Conservation (phyloP, 352 stramenopile species). For the Globisporangium cystogenes region DNA sequence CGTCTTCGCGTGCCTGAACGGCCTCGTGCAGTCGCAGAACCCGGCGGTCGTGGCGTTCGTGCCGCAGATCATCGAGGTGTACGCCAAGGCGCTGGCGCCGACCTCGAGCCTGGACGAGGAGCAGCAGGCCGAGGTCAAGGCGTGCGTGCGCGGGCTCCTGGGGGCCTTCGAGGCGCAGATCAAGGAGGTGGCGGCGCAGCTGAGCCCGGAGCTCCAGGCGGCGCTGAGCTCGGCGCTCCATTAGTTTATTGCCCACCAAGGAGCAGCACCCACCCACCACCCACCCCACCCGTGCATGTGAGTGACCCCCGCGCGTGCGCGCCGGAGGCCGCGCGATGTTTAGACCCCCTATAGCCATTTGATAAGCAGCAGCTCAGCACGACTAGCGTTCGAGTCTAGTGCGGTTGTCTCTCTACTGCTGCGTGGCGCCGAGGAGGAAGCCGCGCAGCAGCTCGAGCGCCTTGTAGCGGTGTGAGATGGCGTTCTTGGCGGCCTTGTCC, state of each 20-base stretch:
- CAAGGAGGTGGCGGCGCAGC: constrained; percentile 67
- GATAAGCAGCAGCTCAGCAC: not conserved
- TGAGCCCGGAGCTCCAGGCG: constrained; percentile 67
- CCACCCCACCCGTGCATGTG: not conserved
- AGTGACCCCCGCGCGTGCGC: too few relatives aligned
- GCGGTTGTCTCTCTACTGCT: not conserved
- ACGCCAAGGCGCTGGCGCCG: constrained; percentile 62
- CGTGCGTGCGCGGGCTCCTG: constrained; percentile 58
- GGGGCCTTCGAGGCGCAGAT: constrained; percentile 72
- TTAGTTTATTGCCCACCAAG: constrained; percentile 27
- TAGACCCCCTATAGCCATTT: not conserved
- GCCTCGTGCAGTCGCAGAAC: constrained; percentile 91
- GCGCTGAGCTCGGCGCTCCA: constrained; percentile 52
- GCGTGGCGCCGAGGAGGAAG: constrained; percentile 19
- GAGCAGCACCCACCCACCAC: too few relatives aligned
- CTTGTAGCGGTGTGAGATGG: constrained; percentile 88
- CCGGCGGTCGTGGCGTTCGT: constrained; percentile 61
- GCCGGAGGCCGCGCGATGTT: too few relatives aligned
- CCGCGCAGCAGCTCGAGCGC: constrained; percentile 60
- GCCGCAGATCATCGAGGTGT: constrained; percentile 74
- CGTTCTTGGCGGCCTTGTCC: constrained; percentile 88
- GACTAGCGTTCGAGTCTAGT: not conserved
- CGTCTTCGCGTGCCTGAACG: constrained; percentile 93
- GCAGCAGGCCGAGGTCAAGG: constrained; percentile 67
- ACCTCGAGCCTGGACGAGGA: constrained; percentile 68